Evolutionary conservation across 768 basidiomycete genomes (phyloP), one percentile per base, ranked within the genome.

Genomic region (Pleurotus salmoneostramineus): DNA sequence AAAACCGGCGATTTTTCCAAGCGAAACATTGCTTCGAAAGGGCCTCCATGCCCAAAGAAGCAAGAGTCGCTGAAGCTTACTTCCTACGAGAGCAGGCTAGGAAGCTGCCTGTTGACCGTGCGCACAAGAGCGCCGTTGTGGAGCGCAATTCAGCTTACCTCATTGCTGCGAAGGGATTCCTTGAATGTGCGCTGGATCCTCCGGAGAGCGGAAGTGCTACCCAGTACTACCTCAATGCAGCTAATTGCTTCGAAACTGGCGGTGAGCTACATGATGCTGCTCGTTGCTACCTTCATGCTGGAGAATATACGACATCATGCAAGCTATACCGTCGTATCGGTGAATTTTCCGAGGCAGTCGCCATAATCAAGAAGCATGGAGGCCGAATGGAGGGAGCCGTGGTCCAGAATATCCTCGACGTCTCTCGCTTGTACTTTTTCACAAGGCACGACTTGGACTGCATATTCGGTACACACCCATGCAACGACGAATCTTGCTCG

Each of bases 1-100:
- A 70, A 7, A 71, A 78, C 54, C 71, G 77, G 37, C 71, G 73
- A 40, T 87, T 80, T 60, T 63, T 72, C 2, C 81, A 86, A 59
- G 83, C 86, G 0, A 77, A 75, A 71, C 73, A 81, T 49, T 82
- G 81, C 57, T 85, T 78, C 45, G 74, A 77, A 48, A 74, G 78
- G 3, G 87, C 86, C 1, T 68, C 60, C 1, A 63, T 73, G 47
- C 67, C 60, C 0, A 74, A 74, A 12, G 74, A 85, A 66, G 76
- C 68, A 12, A 72, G 67, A 2, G 74, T 84, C 7, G 76, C 84
- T 1, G 60, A 77, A 6, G 82, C 86, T 0, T 86, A 83, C 61
- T 72, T 77, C 52, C 73, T 85, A 4, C 78, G 83, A 56, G 78
- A 83, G 60, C 65, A 75, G 31, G 86, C 86, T 6, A 70, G 76